These are phyloP conservation scores for Leptodontidium sp. DNA, from an alignment of 2,329 filamentous ascomycete genomes.

Conservation along the genomic window DNA sequence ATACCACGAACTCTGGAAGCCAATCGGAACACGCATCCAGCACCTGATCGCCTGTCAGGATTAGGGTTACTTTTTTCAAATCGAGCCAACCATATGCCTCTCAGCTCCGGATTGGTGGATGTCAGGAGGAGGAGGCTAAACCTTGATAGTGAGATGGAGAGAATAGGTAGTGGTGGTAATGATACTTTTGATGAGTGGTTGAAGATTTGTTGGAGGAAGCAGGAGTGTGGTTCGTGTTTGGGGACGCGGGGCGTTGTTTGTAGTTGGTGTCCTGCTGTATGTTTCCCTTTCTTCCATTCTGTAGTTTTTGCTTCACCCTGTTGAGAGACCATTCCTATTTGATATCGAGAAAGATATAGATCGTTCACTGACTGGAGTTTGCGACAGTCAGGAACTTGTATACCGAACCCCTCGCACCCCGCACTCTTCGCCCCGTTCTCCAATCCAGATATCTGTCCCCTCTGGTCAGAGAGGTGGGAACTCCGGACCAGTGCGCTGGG, in stretches of 20 bases:
- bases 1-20: not conserved
- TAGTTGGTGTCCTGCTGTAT: slow-evolving; percentile 24
- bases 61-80: not conserved
- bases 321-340: not conserved
- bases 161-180: not conserved
- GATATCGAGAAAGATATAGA: not conserved
- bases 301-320: too few species aligned
- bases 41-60: slow-evolving; percentile 5
- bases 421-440: slow-evolving; percentile 60
- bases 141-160: not conserved
- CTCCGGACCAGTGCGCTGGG: slow-evolving; percentile 51
- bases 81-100: slow-evolving; percentile 1
- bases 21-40: slow-evolving; percentile 6
- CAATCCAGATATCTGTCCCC: slow-evolving; percentile 60
- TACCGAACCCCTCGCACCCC: slow-evolving; percentile 57
- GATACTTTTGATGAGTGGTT: slow-evolving; percentile 50
- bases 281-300: not conserved
- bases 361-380: not conserved
- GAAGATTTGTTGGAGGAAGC: slow-evolving; percentile 59
- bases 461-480: slow-evolving; percentile 57
- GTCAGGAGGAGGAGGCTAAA: not conserved
- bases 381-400: slow-evolving; percentile 55
- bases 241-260: slow-evolving; percentile 38
- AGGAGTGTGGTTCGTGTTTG: slow-evolving; percentile 59
- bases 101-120: not conserved